Evolutionary conservation across 2,329 filamentous ascomycete genomes (phyloP).

Genomic region (Corynespora cassiicola): DNA sequence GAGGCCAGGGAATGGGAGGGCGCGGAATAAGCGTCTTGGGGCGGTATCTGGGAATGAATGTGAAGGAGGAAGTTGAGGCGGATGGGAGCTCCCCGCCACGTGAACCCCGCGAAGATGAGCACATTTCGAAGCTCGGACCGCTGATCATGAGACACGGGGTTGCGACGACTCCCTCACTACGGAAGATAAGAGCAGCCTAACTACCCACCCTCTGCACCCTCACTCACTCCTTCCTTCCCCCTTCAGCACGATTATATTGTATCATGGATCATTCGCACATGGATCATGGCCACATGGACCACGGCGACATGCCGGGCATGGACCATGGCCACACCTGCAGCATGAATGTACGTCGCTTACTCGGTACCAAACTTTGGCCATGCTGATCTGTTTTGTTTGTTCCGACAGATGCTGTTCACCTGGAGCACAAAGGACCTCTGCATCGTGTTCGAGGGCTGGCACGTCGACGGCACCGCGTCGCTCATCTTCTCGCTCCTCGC

Average conservation of each 20-base stretch:
- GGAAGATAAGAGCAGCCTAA: conserved; percentile 1
- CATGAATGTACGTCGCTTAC: conserved; percentile 76
- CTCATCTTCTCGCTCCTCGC: conserved; percentile 83
- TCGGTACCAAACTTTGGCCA: background rate
- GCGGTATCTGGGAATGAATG: no score
- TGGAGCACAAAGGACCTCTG: conserved; percentile 94
- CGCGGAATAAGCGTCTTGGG: no score
- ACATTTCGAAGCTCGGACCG: conserved; percentile 13
- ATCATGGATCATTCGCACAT: conserved; percentile 37
- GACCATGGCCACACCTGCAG: conserved; percentile 69
- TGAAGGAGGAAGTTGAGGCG: no score
- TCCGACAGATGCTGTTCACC: conserved; percentile 97
- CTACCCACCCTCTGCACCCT: conserved; percentile 5
- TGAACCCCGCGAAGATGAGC: conserved; percentile 23
- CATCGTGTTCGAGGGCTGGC: conserved; percentile 94
- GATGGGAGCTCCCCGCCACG: conserved; percentile 12
- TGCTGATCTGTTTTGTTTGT: no score
- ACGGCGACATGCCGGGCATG: conserved; percentile 61
- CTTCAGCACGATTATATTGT: background rate
- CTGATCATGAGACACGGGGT: conserved; percentile 6
- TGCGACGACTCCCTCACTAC: conserved; percentile 4
- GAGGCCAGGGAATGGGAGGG: no score
- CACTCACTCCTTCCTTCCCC: conserved; percentile 1
- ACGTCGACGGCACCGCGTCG: conserved; percentile 74
- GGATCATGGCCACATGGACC: conserved; percentile 58